A percentile compares a stretch with the other conserved stretches of the same genome.
phyloP scores from a whole-genome alignment of 2,329 filamentous ascomycete genomes.

The Chaetomiaceae sp. region DNA sequence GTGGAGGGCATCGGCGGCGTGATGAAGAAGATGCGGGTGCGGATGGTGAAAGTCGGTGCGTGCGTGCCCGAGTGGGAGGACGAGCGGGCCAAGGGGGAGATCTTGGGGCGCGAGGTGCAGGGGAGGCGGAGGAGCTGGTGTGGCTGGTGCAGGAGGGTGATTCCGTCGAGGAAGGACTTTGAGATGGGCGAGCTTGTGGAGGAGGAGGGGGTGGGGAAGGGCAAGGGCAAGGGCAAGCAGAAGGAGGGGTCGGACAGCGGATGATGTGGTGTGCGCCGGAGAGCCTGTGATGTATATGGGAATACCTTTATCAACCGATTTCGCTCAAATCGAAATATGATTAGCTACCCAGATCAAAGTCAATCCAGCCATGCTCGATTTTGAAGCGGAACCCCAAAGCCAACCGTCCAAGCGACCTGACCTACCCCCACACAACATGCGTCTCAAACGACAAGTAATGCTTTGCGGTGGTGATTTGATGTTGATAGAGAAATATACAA shows the following conservation, averaged over 20 bases:
- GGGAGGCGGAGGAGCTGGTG: slow-evolving; percentile 77
- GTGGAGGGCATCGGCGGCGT: slow-evolving; percentile 86
- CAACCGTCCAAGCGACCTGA: too few relatives aligned
- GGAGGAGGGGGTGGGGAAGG: background rate
- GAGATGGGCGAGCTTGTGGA: slow-evolving; percentile 22
- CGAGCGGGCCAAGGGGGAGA: slow-evolving; percentile 60
- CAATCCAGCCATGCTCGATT: too few relatives aligned
- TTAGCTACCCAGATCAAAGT: too few relatives aligned
- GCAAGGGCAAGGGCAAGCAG: background rate
- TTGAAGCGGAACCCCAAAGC: too few relatives aligned
- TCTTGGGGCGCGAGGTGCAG: slow-evolving; percentile 64
- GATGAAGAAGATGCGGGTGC: slow-evolving; percentile 83
- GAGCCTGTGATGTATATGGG: too few relatives aligned
- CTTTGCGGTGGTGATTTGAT: too few relatives aligned
- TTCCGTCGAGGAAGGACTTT: slow-evolving; percentile 52
- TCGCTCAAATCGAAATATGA: too few relatives aligned
- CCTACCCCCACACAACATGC: too few relatives aligned
- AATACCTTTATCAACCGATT: too few relatives aligned
- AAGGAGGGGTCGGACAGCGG: background rate
- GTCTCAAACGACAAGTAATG: too few relatives aligned
- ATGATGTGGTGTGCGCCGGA: too few relatives aligned
- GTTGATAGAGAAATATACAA: too few relatives aligned
- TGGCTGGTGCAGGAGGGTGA: slow-evolving; percentile 79
- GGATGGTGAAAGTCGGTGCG: slow-evolving; percentile 73
- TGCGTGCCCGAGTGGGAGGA: slow-evolving; percentile 84